These are phyloP conservation scores for Pouteria glomerata DNA, from an alignment of 148 eudicot species.

Conservation along the genomic window DNA sequence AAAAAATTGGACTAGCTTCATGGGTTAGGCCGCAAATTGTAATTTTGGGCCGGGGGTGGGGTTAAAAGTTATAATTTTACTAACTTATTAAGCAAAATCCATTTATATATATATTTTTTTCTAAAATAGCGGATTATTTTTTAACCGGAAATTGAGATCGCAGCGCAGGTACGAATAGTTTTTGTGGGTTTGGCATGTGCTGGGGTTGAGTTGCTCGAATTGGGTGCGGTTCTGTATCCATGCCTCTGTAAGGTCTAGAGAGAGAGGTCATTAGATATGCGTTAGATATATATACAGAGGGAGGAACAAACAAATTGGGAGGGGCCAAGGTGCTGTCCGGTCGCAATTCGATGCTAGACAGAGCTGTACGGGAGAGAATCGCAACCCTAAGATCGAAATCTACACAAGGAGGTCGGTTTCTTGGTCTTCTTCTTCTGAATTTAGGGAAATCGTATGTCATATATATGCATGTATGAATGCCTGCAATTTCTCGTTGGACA, in stretches of 20 bases:
- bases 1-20: no score
- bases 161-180: not conserved
- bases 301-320: not conserved
- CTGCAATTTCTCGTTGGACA: conserved; percentile 6
- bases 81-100: no score
- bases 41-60: not conserved
- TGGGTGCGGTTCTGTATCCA: not conserved
- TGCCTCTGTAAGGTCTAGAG: conserved; percentile 10
- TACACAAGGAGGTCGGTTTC: conserved; percentile 10
- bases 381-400: conserved; percentile 2
- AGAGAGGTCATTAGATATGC: not conserved
- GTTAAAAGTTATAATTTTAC: not conserved
- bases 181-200: not conserved
- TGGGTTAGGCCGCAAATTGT: no score
- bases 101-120: no score
- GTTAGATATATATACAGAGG: not conserved
- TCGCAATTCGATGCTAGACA: not conserved
- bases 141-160: not conserved
- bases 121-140: not conserved
- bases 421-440: not conserved
- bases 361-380: not conserved
- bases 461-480: not conserved
- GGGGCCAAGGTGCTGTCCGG: not conserved
- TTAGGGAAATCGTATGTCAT: not conserved
- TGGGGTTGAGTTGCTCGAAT: not conserved